Percentiles rank a stretch among this genome's conserved stretches.
phyloP scores from a whole-genome alignment of 352 stramenopile genomes.

The Phytophthora pseudosyringae region DNA sequence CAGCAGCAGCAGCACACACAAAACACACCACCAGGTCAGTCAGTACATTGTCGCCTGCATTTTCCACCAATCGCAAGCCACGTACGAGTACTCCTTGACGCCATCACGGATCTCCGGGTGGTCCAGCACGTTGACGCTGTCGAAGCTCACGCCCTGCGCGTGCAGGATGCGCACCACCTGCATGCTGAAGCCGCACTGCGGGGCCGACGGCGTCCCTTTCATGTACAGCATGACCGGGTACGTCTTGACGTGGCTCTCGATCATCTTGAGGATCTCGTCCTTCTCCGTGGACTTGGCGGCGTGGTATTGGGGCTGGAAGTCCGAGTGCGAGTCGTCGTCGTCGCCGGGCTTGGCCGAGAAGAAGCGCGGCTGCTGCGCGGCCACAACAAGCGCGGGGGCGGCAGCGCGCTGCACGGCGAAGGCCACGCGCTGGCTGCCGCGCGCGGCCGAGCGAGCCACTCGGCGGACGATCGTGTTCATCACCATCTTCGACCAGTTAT shows the following conservation, averaged over 20 bases:
- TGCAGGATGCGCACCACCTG: conserved; percentile 96
- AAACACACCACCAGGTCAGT: background rate
- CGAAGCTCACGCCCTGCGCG: conserved; percentile 94
- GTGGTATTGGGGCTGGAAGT: conserved; percentile 91
- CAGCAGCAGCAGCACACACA: conserved; percentile 18
- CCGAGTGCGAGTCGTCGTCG: conserved; percentile 82
- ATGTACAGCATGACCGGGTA: conserved; percentile 99
- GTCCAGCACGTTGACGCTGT: conserved; percentile 98
- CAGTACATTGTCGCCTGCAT: conserved; percentile 6
- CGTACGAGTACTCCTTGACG: conserved; percentile 98
- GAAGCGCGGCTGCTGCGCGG: conserved; percentile 18
- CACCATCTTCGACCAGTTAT: conserved; percentile 28
- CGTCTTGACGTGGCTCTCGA: conserved; percentile 89
- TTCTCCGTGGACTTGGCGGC: conserved; percentile 85
- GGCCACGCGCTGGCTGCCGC: conserved; percentile 24
- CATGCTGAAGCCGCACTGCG: conserved; percentile 98
- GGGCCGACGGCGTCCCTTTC: conserved; percentile 98
- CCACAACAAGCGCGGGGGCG: conserved; percentile 3
- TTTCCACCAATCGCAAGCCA: conserved; percentile 19
- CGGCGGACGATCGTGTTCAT: conserved; percentile 45
- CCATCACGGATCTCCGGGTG: conserved; percentile 98
- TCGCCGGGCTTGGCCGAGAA: conserved; percentile 53
- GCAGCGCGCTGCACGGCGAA: conserved; percentile 4
- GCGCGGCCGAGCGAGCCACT: conserved; percentile 38
- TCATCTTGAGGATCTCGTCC: conserved; percentile 91